Conservation (phyloP, 441 rosid genomes). For the Syzygium syzygioides region DNA sequence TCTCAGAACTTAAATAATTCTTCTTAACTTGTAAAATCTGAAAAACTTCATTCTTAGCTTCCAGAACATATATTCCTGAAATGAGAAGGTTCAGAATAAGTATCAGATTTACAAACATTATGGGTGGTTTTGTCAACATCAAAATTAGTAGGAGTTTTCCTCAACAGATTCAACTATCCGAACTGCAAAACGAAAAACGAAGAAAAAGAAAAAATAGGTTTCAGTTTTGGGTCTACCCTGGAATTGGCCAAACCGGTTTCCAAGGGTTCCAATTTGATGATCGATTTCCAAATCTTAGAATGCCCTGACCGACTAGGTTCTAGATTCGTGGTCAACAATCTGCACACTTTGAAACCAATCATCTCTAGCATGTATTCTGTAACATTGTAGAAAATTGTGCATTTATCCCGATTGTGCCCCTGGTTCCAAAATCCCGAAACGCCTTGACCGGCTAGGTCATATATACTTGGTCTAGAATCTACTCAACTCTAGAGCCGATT, state of each 20-base stretch:
- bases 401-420: neutral
- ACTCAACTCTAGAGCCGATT: neutral
- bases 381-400: neutral
- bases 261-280: too few relatives aligned
- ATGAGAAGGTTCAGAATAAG: too few relatives aligned
- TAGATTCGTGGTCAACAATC: neutral
- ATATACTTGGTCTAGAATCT: neutral
- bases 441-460: rapidly evolving
- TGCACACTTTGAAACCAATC: neutral
- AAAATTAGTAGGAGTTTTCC: too few relatives aligned
- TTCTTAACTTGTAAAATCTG: too few relatives aligned
- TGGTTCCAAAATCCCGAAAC: neutral
- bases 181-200: neutral
- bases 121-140: too few relatives aligned
- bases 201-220: neutral
- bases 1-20: too few relatives aligned
- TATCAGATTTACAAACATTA: too few relatives aligned
- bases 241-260: neutral
- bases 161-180: neutral
- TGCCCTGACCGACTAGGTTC: neutral
- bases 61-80: too few relatives aligned
- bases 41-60: too few relatives aligned
- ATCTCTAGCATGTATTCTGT: neutral
- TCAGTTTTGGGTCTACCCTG: neutral
- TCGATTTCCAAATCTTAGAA: neutral